Evolutionary conservation across 345 rosid species (phyloP).

Genomic region (Heritiera littoralis): DNA sequence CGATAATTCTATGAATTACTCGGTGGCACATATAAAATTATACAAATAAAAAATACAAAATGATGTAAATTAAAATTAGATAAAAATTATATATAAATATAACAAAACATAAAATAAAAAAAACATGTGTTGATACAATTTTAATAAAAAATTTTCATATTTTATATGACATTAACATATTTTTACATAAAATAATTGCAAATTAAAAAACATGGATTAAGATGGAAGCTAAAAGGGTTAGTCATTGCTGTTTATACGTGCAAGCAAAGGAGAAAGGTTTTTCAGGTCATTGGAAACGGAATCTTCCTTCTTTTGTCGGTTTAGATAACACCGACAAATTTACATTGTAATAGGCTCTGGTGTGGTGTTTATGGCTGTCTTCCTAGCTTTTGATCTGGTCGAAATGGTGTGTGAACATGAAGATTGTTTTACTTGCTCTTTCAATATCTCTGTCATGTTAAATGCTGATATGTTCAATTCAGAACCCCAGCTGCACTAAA

Average conservation of each 20-base stretch:
- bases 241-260: neutral
- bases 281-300: neutral
- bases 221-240: neutral
- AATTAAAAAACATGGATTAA: neutral
- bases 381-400: constrained; percentile 2
- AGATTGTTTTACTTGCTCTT: neutral
- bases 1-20: no score
- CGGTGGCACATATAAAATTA: no score
- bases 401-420: constrained; percentile 8
- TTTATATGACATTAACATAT: no score
- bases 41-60: no score
- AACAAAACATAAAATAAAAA: no score
- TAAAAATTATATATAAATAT: no score
- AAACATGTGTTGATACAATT: no score
- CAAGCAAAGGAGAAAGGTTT: neutral
- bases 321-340: neutral
- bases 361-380: neutral
- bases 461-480: constrained; percentile 9
- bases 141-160: no score
- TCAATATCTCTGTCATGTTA: neutral
- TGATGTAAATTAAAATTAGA: no score
- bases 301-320: neutral
- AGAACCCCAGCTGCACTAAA: neutral
- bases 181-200: no score
- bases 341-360: neutral